Conservation (phyloP, 768 basidiomycete genomes). For the Mycena alexandri region DNA sequence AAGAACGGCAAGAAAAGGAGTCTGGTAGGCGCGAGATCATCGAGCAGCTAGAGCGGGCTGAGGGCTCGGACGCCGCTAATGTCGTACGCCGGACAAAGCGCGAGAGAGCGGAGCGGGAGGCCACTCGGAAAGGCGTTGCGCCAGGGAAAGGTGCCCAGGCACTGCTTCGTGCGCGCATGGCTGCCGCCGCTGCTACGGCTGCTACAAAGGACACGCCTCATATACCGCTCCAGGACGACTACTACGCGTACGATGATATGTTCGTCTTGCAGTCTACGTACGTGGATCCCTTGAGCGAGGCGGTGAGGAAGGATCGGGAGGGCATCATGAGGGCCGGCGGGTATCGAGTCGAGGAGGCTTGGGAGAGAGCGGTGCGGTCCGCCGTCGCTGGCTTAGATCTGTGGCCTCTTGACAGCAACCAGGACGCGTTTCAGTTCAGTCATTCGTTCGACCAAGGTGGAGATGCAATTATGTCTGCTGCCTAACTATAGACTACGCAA, state of each 20-base stretch:
- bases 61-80: conserved; percentile 76
- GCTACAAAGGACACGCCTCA: conserved; percentile 82
- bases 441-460: conserved; percentile 46
- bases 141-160: conserved; percentile 65
- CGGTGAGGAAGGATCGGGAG: conserved; percentile 80
- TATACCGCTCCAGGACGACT: conserved; percentile 81
- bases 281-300: conserved; percentile 80
- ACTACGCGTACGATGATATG: conserved; percentile 80
- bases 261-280: conserved; percentile 70
- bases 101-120: conserved; percentile 64
- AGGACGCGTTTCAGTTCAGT: conserved; percentile 20
- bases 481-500: conserved; percentile 39
- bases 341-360: conserved; percentile 84
- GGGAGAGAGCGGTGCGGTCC: conserved; percentile 83
- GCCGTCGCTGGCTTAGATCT: conserved; percentile 83
- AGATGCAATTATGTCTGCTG: conserved; percentile 63
- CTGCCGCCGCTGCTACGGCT: conserved; percentile 74
- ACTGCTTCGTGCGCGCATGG: conserved; percentile 44
- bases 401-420: conserved; percentile 54
- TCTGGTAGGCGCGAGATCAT: conserved; percentile 81
- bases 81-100: conserved; percentile 77
- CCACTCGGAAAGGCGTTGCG: conserved; percentile 60
- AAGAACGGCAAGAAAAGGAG: conserved; percentile 82
- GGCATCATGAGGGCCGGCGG: conserved; percentile 88
- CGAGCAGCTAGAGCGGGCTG: conserved; percentile 79